Conservation (phyloP, 2,329 filamentous ascomycete genomes). For the Seiridium unicorne region DNA sequence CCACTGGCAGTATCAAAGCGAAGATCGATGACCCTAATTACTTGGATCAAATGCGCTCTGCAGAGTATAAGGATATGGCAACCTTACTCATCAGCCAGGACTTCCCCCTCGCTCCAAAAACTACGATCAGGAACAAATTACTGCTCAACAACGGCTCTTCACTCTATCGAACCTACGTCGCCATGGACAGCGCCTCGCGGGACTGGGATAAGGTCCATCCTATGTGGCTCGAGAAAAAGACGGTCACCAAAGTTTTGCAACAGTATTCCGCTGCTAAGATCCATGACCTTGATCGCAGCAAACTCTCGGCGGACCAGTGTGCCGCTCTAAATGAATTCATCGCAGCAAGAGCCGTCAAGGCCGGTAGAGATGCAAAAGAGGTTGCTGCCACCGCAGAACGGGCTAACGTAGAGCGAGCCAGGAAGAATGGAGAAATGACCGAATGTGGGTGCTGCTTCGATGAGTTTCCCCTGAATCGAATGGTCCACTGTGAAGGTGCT, state of each 20-base stretch:
- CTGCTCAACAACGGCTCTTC: constrained; percentile 21
- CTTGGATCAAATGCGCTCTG: background rate
- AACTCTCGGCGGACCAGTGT: constrained; percentile 14
- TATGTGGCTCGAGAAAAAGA: constrained; percentile 29
- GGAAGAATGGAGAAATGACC: constrained; percentile 48
- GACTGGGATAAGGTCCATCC: constrained; percentile 14
- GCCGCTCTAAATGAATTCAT: constrained; percentile 37
- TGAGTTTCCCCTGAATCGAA: constrained; percentile 63
- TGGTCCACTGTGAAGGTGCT: constrained; percentile 65
- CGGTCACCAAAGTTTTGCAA: constrained; percentile 12
- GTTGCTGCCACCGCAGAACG: constrained; percentile 26
- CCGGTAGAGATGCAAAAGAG: constrained; percentile 22
- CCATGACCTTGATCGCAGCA: constrained; percentile 16
- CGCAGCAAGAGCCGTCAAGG: constrained; percentile 30
- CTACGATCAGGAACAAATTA: constrained; percentile 20
- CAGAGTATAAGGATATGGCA: constrained; percentile 16
- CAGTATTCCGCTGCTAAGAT: constrained; percentile 17
- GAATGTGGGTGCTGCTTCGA: constrained; percentile 76
- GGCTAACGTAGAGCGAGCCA: constrained; percentile 39
- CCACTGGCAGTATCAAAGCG: constrained; percentile 13
- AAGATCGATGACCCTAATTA: constrained; percentile 14
- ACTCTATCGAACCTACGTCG: constrained; percentile 34
- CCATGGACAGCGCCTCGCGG: constrained; percentile 25
- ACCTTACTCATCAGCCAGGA: constrained; percentile 30
- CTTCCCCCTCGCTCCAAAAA: constrained; percentile 29